Conservation (phyloP, 1,284 basidiomycete genomes). For the Malassezia cuniculi region DNA sequence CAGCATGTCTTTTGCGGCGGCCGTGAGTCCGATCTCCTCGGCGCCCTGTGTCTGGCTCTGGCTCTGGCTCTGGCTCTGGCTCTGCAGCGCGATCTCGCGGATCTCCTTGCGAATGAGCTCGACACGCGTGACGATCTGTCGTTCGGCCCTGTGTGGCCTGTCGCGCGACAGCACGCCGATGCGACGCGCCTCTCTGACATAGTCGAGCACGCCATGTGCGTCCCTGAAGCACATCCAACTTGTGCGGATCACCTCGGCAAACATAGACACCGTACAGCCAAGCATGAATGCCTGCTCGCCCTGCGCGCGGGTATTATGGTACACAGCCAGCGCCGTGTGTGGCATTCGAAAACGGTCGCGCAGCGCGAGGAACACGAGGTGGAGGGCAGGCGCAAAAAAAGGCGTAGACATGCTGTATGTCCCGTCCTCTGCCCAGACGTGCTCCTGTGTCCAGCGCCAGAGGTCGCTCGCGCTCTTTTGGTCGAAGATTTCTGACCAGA, state of each 20-base stretch:
- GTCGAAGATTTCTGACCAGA: conserved; percentile 10
- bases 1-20: conserved; percentile 3
- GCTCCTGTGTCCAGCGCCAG: conserved; percentile 10
- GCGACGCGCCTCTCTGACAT: conserved; percentile 9
- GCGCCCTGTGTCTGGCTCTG: not conserved
- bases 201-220: conserved; percentile 5
- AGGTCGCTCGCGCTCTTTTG: not conserved
- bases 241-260: conserved; percentile 31
- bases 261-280: conserved; percentile 30
- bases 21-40: not conserved
- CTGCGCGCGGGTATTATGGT: conserved; percentile 16
- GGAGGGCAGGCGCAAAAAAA: conserved; percentile 31
- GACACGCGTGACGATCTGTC: not conserved
- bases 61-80: not conserved
- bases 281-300: conserved; percentile 31
- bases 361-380: conserved; percentile 28
- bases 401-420: conserved; percentile 23
- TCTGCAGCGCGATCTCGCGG: conserved; percentile 1
- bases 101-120: conserved; percentile 10
- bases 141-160: not conserved
- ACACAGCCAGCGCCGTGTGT: conserved; percentile 23
- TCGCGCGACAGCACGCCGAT: conserved; percentile 1
- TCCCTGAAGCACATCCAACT: conserved; percentile 30
- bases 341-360: conserved; percentile 27
- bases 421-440: conserved; percentile 3